Percentiles rank a stretch among this genome's conserved stretches.
phyloP scores from a whole-genome alignment of 225 moss, liverwort and hornwort genomes.

The Climacium dendroides region DNA sequence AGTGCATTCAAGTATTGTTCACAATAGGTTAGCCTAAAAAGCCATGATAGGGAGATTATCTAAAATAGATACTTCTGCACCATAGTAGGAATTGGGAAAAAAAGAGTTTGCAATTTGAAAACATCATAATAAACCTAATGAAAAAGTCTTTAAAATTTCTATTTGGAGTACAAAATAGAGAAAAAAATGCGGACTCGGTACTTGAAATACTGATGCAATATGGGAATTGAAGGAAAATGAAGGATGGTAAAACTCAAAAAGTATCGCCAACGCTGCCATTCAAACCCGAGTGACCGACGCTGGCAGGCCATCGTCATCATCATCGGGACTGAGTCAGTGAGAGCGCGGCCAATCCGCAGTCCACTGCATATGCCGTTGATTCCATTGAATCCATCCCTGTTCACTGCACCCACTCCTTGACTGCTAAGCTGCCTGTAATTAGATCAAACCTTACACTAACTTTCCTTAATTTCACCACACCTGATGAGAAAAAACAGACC shows the following conservation, averaged over 20 bases:
- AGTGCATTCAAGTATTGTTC: too few species aligned
- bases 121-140: fast-evolving
- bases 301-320: neutral
- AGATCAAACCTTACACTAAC: neutral
- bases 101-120: neutral
- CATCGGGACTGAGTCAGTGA: too few species aligned
- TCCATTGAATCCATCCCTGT: neutral
- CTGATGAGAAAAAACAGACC: neutral
- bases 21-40: too few species aligned
- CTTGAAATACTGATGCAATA: neutral
- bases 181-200: fast-evolving
- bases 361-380: neutral
- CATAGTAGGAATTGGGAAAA: too few species aligned
- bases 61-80: too few species aligned
- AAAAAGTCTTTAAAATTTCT: neutral
- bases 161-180: neutral
- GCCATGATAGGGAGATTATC: too few species aligned
- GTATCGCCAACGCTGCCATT: neutral
- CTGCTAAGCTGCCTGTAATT: neutral
- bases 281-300: neutral
- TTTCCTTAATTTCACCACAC: neutral
- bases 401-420: neutral
- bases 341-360: neutral
- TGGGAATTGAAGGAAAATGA: neutral
- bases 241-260: neutral